Evolutionary conservation across 1,139 yeast species (phyloP), one percentile per base, ranked within the genome.

Genomic region (Kluyveromyces sp.): DNA sequence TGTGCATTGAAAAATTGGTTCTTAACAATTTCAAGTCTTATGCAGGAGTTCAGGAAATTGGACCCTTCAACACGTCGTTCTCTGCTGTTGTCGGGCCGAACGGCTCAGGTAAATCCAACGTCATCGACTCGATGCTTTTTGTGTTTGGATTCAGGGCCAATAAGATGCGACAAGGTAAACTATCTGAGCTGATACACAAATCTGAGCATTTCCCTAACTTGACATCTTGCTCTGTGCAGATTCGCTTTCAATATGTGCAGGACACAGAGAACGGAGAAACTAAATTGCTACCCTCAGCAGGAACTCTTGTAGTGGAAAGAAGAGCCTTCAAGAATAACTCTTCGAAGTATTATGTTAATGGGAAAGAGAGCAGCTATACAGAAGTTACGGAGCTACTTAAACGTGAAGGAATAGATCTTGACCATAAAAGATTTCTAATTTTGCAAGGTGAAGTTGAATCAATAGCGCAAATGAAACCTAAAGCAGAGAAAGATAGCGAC

Each of bases 71-170:
- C 60, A 69, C 88, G 36, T 86, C 95, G 2, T 94, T 94, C 60
- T 86, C 96, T 7, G 96, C 99, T 0, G 95, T 94, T 8, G 97
- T 94, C n/a, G 99, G 99, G 0, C 98, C 98, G 3, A 94, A 94
- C 62, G 99, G 99, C 26, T 85, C 95, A 33, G 98, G 98, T 7
- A 92, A 92, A 64, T 89, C 97, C 11, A 94, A 94, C 60, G 98
- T 94, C 33, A 94, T 94, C 51, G 99, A 94, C 61, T 85, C 97
- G 2, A 76, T 94, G 75, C 70, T 94, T 47, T 94, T 94, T 64
- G 98, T 94, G 3, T 94, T 94, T 67, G 99, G 99, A 0, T 94
- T 94, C 64, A 73, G 98, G 49, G 98, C 98, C 0, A 78, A 80
- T 60, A 92, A 94, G 63, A 88, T 94, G 96, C 80, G 99, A 59